Evolutionary conservation across 2,329 filamentous ascomycete species (phyloP), one percentile per base, ranked within the genome.

Genomic region (Rosellinia necatrix): DNA sequence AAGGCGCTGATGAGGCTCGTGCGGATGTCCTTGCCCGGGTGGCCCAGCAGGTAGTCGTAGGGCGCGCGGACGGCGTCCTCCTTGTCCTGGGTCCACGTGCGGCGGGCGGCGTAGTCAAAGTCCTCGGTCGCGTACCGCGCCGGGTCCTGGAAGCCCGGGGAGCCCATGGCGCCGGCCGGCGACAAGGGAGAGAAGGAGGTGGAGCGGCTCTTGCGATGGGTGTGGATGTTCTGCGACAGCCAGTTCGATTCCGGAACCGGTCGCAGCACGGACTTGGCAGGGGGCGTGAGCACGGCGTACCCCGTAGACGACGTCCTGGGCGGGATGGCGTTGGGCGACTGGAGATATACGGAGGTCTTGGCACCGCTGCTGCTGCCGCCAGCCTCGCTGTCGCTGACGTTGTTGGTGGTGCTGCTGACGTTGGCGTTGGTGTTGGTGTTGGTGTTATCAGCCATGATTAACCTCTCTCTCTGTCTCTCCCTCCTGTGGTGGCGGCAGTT

Each of bases 1-100:
- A 96, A 96, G 38, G 90, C 88, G 38, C 81, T 82, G 67, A 96
- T 91, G 66, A 93, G 80, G 74, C 90, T 87, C 41, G 87, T 82
- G 63, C 92, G 86, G 69, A 96, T 89, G 72, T 94, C 90, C 74
- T 96, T 94, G 62, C 91, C 91, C 0, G 90, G 90, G 61, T 92
- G 87, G 40, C 83, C 82, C 66, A 86, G 82, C 59, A 94, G 81
- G 72, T 96, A 96, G 68, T 93, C 87, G 67, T 86, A 96, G 1
- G 91, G 91, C 0, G 87, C 91, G 43, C 87, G 78, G 49, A 96
- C 77, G 58, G 93, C 86, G 71, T 84, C 84, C 71, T 94, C 90
- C 76, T 94, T 93, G 66, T 89, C 83, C 2, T 78, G 73, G 6
- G 83, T 85, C 90, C 90, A 94, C 15, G 80, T 78, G 56, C 75